phyloP scores from a whole-genome alignment of 495 filamentous ascomycete species.

The Peziza echinospora region DNA sequence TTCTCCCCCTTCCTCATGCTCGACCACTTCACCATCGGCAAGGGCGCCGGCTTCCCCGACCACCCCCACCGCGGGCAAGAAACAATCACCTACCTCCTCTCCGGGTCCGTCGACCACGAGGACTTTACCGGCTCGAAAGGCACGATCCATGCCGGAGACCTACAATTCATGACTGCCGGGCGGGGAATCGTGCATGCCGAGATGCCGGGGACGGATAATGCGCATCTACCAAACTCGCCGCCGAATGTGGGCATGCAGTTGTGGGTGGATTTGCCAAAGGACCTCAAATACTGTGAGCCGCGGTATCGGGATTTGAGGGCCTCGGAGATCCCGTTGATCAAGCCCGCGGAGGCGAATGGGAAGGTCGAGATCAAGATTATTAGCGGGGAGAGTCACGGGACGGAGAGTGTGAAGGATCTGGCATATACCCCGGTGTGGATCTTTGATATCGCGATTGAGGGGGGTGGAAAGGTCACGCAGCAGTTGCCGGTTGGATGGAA shows the following conservation, averaged over 20 bases:
- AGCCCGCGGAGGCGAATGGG: slow-evolving; percentile 34
- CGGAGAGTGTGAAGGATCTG: slow-evolving; percentile 68
- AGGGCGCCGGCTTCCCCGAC: slow-evolving; percentile 73
- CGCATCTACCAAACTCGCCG: slow-evolving; percentile 49
- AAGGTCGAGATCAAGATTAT: slow-evolving; percentile 76
- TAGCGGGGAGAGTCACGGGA: slow-evolving; percentile 56
- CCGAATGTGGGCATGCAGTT: slow-evolving; percentile 77
- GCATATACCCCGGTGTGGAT: slow-evolving; percentile 94
- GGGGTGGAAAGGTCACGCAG: slow-evolving; percentile 55
- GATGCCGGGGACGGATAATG: slow-evolving; percentile 66
- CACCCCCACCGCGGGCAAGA: slow-evolving; percentile 61
- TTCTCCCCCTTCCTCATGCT: slow-evolving; percentile 95
- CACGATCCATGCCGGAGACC: slow-evolving; percentile 61
- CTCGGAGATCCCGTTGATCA: slow-evolving; percentile 49
- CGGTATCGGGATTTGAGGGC: slow-evolving; percentile 70
- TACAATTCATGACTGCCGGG: slow-evolving; percentile 97
- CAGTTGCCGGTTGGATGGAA: slow-evolving; percentile 66
- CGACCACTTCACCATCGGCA: slow-evolving; percentile 68
- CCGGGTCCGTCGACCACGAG: slow-evolving; percentile 78
- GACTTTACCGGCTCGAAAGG: slow-evolving; percentile 82
- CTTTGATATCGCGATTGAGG: slow-evolving; percentile 61
- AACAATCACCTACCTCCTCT: slow-evolving; percentile 78
- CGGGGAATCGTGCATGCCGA: slow-evolving; percentile 87
- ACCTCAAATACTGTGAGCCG: slow-evolving; percentile 73
- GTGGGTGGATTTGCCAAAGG: slow-evolving; percentile 75